Conservation (phyloP, 176 grass and related monocot species). For the Aegilops sharonensis region DNA sequence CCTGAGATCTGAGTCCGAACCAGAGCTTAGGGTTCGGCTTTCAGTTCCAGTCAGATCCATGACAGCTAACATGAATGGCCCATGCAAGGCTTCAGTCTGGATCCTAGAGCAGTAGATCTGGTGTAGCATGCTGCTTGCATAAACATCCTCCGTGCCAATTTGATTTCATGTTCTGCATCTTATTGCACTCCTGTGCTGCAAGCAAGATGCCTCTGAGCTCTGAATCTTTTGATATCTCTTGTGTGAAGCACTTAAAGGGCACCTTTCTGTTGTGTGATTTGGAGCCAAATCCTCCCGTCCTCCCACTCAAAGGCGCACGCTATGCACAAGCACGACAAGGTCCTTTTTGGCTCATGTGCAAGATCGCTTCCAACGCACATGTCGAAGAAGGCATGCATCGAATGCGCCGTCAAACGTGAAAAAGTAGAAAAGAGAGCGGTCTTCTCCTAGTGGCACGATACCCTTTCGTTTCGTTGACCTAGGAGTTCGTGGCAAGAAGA, state of each 20-base stretch:
- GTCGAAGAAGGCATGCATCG: conserved; percentile 14
- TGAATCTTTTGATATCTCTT: not conserved
- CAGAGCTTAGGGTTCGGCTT: not conserved
- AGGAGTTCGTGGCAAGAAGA: not conserved
- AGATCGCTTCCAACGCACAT: conserved; percentile 13
- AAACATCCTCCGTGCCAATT: not conserved
- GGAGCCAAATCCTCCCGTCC: not conserved
- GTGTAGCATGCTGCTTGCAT: not conserved
- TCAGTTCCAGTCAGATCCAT: not conserved
- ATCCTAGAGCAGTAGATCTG: not conserved
- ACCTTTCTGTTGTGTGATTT: not conserved
- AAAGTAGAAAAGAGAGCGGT: not conserved
- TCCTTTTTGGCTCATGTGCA: not conserved
- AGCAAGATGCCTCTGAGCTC: too few relatives aligned
- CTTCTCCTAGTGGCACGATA: conserved; percentile 10
- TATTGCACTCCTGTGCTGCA: too few relatives aligned
- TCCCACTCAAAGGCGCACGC: conserved; percentile 16
- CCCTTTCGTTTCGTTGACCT: conserved; percentile 15
- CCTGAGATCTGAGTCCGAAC: not conserved
- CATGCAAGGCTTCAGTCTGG: not conserved
- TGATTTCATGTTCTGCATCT: too few relatives aligned
- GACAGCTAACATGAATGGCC: not conserved
- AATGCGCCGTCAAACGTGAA: conserved; percentile 15
- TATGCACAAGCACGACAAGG: not conserved
- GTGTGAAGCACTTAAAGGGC: conserved; percentile 3